phyloP scores from a whole-genome alignment of 2,329 filamentous ascomycete species.

The Phaeosphaeriaceae sp. region DNA sequence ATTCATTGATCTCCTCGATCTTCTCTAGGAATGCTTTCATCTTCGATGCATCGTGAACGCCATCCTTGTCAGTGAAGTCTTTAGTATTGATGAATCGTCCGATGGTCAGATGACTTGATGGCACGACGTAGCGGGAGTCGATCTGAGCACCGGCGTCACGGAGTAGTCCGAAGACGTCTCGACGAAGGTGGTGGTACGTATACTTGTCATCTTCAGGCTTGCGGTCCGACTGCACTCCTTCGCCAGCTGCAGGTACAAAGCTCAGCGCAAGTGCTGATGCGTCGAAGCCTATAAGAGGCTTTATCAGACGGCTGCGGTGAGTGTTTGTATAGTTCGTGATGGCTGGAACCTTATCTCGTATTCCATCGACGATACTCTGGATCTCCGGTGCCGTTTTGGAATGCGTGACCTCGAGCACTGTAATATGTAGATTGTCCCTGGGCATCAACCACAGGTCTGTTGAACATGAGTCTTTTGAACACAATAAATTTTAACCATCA shows the following conservation, averaged over 20 bases:
- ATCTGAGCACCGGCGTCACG: slow-evolving; percentile 70
- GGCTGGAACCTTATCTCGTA: slow-evolving; percentile 63
- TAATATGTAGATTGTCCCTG: slow-evolving; percentile 78
- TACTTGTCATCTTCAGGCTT: slow-evolving; percentile 66
- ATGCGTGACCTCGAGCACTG: slow-evolving; percentile 83
- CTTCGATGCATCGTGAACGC: slow-evolving; percentile 60
- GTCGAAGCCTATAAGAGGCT: slow-evolving; percentile 84
- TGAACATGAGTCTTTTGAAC: slow-evolving; percentile 8
- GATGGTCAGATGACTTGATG: slow-evolving; percentile 88
- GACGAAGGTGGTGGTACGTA: slow-evolving; percentile 89
- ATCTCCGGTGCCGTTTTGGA: slow-evolving; percentile 76
- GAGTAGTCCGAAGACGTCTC: slow-evolving; percentile 73
- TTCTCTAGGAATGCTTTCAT: slow-evolving; percentile 70
- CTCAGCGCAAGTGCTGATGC: slow-evolving; percentile 84
- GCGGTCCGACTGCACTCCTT: slow-evolving; percentile 51
- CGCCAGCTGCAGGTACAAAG: slow-evolving; percentile 80
- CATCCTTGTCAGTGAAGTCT: slow-evolving; percentile 57
- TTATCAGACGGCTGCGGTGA: slow-evolving; percentile 78
- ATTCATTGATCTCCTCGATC: slow-evolving; percentile 79
- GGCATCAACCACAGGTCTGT: slow-evolving; percentile 89
- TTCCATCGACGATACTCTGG: slow-evolving; percentile 62
- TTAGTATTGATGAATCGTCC: slow-evolving; percentile 75
- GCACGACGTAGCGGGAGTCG: slow-evolving; percentile 83
- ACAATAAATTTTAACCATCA: neutral
- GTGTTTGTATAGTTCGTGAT: slow-evolving; percentile 71